Percentiles rank a stretch among this genome's conserved stretches.
phyloP scores from a whole-genome alignment of 2,329 filamentous ascomycete genomes.

The Xylaria sp. region DNA sequence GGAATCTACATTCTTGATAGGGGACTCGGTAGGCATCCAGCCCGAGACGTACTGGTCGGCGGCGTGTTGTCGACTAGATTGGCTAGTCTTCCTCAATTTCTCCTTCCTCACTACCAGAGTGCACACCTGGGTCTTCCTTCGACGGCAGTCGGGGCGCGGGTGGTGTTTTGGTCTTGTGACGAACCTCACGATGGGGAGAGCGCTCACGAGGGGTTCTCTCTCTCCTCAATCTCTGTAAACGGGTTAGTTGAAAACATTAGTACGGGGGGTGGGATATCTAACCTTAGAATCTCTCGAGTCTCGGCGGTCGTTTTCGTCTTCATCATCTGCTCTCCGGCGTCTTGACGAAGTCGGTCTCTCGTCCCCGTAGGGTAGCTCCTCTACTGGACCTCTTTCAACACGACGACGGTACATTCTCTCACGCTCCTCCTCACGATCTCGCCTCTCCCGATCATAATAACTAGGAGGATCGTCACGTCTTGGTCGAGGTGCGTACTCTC shows the following conservation, averaged over 20 bases:
- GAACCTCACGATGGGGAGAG: conserved; percentile 67
- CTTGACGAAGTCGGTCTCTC: conserved; percentile 73
- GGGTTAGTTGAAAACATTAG: conserved; percentile 44
- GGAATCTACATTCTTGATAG: conserved; percentile 23
- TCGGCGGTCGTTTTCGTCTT: conserved; percentile 73
- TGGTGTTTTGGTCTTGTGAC: conserved; percentile 68
- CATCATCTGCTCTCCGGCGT: conserved; percentile 82
- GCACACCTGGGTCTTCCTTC: conserved; percentile 71
- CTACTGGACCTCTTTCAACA: conserved; percentile 73
- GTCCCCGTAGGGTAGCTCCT: conserved; percentile 93
- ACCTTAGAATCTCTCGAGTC: conserved; percentile 77
- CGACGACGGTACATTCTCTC: conserved; percentile 89
- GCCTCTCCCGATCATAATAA: conserved; percentile 85
- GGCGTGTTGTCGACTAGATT: conserved; percentile 14
- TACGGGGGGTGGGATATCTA: conserved; percentile 38
- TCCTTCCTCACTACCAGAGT: conserved; percentile 94
- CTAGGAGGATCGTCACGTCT: conserved; percentile 70
- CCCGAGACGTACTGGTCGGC: conserved; percentile 27
- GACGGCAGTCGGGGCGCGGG: conserved; percentile 52
- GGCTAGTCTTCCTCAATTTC: conserved; percentile 88
- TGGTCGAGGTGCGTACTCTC: conserved; percentile 63
- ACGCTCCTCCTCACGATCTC: conserved; percentile 89
- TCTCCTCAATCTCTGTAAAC: conserved; percentile 65
- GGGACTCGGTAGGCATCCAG: conserved; percentile 20
- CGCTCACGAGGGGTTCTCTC: conserved; percentile 70